Evolutionary conservation across 192 early-diverging fungal species (phyloP).

Genomic region (Powellomyces hirtus): DNA sequence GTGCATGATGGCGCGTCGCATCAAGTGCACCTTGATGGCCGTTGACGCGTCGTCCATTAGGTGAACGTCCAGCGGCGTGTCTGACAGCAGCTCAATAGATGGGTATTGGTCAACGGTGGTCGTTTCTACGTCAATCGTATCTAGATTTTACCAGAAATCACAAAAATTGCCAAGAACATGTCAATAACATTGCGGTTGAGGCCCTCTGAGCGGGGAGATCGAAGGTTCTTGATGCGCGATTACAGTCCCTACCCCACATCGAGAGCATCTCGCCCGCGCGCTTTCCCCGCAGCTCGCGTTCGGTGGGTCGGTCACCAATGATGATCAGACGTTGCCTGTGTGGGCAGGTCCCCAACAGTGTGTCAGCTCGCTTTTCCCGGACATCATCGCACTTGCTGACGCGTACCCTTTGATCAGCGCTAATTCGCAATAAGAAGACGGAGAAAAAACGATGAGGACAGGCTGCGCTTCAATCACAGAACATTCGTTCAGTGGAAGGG

Average conservation of each 20-base stretch:
- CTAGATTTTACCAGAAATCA: no score
- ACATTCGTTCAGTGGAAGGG: no score
- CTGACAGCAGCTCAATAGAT: conserved; percentile 23
- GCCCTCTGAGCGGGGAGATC: no score
- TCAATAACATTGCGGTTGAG: no score
- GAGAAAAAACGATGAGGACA: no score
- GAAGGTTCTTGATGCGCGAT: no score
- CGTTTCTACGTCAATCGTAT: conserved; percentile 13
- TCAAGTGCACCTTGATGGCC: conserved; percentile 11
- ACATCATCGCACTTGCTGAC: neutral
- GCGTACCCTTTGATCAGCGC: conserved; percentile 17
- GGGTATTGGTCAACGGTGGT: conserved; percentile 17
- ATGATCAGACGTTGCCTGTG: conserved; percentile 22
- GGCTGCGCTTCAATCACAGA: no score
- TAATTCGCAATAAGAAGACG: no score
- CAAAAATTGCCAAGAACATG: no score
- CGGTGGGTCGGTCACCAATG: conserved; percentile 15
- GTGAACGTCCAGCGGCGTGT: neutral
- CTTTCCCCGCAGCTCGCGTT: conserved; percentile 3
- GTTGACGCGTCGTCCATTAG: neutral
- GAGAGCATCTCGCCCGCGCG: neutral
- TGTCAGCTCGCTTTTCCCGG: neutral
- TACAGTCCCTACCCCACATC: conserved; percentile 17
- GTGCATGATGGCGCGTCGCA: conserved; percentile 25
- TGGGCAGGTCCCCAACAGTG: neutral